Evolutionary conservation across 805 yeast species (phyloP).

Genomic region (Metschnikowia cubensis): DNA sequence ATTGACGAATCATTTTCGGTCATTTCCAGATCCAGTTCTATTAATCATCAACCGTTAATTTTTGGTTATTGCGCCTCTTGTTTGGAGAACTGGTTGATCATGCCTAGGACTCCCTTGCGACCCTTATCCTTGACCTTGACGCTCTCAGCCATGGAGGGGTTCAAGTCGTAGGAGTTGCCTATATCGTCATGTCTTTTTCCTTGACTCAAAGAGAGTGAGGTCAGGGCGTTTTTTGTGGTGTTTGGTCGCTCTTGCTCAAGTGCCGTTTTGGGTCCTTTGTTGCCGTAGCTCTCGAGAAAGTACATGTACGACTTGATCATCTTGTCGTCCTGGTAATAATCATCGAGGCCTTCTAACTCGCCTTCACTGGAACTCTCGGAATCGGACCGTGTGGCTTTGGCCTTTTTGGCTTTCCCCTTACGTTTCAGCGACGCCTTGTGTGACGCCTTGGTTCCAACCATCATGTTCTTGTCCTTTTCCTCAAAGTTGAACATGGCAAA

Average conservation of each 20-base stretch:
- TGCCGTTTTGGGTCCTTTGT: conserved; percentile 7
- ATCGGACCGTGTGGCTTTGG: conserved; percentile 14
- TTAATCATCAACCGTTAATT: no score
- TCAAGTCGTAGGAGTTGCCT: conserved; percentile 28
- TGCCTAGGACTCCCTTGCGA: conserved; percentile 64
- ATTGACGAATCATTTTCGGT: no score
- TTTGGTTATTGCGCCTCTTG: conserved; percentile 27
- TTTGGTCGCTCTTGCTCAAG: background rate
- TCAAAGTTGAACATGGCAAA: conserved; percentile 90
- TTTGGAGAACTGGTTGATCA: conserved; percentile 76
- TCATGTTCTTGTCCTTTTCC: conserved; percentile 47
- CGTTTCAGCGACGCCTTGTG: conserved; percentile 12
- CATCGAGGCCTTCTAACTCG: conserved; percentile 25
- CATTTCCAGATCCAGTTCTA: no score
- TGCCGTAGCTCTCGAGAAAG: conserved; percentile 79
- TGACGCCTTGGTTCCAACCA: conserved; percentile 25
- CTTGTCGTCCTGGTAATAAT: conserved; percentile 65
- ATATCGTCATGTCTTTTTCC: conserved; percentile 7
- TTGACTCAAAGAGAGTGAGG: background rate
- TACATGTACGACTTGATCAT: conserved; percentile 89
- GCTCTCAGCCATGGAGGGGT: conserved; percentile 28
- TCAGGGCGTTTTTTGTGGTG: background rate
- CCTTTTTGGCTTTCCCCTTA: background rate
- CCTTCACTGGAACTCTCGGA: conserved; percentile 19
- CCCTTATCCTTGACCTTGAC: conserved; percentile 26